Conservation (phyloP, 148 eudicot species). For the Hydrangea macrophylla region DNA sequence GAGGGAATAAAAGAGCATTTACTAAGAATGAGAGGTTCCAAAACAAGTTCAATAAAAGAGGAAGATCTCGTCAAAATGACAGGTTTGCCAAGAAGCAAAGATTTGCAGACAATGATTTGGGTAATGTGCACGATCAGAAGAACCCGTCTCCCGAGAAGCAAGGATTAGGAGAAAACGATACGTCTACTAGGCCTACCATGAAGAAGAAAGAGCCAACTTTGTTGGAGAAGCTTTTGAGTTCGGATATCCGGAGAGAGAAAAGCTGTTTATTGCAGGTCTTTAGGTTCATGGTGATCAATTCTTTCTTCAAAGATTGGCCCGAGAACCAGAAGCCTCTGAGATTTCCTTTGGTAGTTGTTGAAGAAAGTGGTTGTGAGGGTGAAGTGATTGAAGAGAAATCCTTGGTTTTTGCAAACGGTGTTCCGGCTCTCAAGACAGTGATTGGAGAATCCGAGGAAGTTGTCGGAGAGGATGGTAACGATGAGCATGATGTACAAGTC, state of each 20-base stretch:
- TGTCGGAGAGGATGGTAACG: constrained; percentile 4
- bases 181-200: constrained; percentile 4
- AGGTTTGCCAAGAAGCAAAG: constrained; percentile 29
- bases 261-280: constrained; percentile 64
- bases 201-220: constrained; percentile 58
- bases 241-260: constrained; percentile 64
- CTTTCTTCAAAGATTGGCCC: constrained; percentile 66
- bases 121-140: constrained; percentile 18
- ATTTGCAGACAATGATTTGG: constrained; percentile 22
- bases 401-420: constrained; percentile 1
- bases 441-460: constrained; percentile 10
- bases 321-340: constrained; percentile 47
- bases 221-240: constrained; percentile 64
- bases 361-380: constrained; percentile 28
- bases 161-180: constrained; percentile 16
- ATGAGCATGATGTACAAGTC: not conserved
- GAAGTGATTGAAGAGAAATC: constrained; percentile 24
- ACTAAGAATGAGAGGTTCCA: constrained; percentile 48
- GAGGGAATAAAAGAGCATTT: constrained; percentile 23
- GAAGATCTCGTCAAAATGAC: constrained; percentile 37
- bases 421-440: not conserved
- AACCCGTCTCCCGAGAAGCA: constrained; percentile 31
- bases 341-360: constrained; percentile 61
- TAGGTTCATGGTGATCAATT: constrained; percentile 79
- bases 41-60: constrained; percentile 50